Conservation (phyloP, 306 rosid genomes). For the Cyamopsis tetragonoloba region DNA sequence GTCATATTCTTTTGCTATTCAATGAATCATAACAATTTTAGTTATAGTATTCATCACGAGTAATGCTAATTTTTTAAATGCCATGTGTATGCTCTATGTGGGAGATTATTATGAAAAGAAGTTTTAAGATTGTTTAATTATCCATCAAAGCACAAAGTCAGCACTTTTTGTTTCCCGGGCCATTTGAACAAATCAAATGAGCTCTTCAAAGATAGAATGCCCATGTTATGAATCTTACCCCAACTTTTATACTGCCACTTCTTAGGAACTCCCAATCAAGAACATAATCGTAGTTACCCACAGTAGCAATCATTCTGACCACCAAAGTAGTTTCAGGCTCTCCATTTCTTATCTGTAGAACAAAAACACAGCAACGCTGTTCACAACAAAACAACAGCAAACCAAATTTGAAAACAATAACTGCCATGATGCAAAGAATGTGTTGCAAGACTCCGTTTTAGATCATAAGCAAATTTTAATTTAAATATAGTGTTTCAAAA, state of each 20-base stretch:
- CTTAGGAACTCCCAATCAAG: slow-evolving; percentile 85
- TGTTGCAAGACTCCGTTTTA: too few species aligned
- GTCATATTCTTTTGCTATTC: not conserved
- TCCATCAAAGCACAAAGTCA: not conserved
- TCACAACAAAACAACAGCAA: not conserved
- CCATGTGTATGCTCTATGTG: not conserved
- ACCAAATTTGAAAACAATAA: not conserved
- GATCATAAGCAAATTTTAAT: too few species aligned
- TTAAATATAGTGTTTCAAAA: too few species aligned
- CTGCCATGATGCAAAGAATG: too few species aligned
- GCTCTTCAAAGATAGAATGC: not conserved
- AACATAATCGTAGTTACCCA: slow-evolving; percentile 87
- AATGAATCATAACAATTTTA: not conserved
- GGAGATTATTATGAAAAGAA: not conserved
- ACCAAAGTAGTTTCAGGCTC: slow-evolving; percentile 59
- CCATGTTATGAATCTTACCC: slow-evolving; percentile 43
- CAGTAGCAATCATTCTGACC: slow-evolving; percentile 82
- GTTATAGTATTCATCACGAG: not conserved
- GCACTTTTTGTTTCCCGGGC: not conserved
- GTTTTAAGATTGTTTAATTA: not conserved
- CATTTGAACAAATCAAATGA: not conserved
- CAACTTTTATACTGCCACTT: slow-evolving; percentile 78
- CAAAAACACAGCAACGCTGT: not conserved
- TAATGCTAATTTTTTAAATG: not conserved
- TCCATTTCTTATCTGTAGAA: slow-evolving; percentile 79